Conservation (phyloP, 352 stramenopile genomes). For the Phytopythium sindhum region DNA sequence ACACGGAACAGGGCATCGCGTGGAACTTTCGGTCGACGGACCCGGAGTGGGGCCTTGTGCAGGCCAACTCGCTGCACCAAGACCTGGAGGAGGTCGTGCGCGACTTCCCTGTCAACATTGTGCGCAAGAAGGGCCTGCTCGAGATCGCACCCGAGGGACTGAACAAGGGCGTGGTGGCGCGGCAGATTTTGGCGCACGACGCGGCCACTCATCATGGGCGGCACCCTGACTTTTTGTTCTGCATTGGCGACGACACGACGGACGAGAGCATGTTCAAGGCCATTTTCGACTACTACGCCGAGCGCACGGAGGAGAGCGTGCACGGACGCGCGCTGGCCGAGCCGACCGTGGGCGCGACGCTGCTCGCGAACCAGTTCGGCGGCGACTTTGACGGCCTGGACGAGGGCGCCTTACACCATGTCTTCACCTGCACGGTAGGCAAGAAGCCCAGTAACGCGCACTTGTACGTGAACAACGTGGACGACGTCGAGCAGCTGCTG, state of each 20-base stretch:
- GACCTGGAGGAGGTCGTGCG: conserved; percentile 78
- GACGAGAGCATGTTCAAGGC: conserved; percentile 98
- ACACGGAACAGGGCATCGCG: conserved; percentile 92
- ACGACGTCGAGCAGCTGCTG: conserved; percentile 84
- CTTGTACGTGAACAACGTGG: conserved; percentile 88
- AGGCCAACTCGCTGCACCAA: conserved; percentile 92
- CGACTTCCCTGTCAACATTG: conserved; percentile 71
- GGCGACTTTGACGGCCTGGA: conserved; percentile 17
- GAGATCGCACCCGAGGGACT: conserved; percentile 95
- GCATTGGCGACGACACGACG: conserved; percentile 95
- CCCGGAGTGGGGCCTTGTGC: conserved; percentile 95
- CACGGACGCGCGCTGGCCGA: conserved; percentile 29
- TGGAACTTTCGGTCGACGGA: conserved; percentile 98
- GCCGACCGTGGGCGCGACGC: conserved; percentile 7
- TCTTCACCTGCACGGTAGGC: conserved; percentile 91
- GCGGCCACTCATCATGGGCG: conserved; percentile 51
- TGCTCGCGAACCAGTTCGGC: conserved; percentile 10
- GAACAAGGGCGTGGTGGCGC: conserved; percentile 96
- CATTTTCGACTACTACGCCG: conserved; percentile 90
- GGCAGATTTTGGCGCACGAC: conserved; percentile 92
- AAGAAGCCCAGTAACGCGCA: conserved; percentile 90
- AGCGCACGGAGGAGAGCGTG: conserved; percentile 80
- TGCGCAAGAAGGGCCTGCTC: conserved; percentile 90
- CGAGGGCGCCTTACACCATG: conserved; percentile 69
- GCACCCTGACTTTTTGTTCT: conserved; percentile 95